Percentiles rank a stretch among this genome's conserved stretches.
Evolutionary conservation across 2,329 filamentous ascomycete genomes (phyloP).

Genomic region (Aspergillus sp.): DNA sequence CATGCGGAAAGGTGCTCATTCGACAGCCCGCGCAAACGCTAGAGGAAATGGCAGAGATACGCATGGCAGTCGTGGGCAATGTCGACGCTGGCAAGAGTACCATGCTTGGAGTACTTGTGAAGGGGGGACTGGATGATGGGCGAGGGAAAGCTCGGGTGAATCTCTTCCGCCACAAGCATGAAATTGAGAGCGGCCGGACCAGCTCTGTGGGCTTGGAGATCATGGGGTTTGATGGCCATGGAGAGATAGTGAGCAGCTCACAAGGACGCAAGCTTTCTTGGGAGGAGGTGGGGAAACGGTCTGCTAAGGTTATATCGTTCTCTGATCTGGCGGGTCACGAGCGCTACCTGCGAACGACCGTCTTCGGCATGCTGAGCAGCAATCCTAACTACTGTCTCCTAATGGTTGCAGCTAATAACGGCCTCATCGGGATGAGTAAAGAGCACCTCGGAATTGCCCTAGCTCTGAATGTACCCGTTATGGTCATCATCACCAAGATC

Average conservation of each 20-base stretch:
- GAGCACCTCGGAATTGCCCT: slow-evolving; percentile 95
- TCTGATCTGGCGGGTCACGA: slow-evolving; percentile 95
- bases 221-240: slow-evolving; percentile 89
- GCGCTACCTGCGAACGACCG: slow-evolving; percentile 89
- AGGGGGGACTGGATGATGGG: slow-evolving; percentile 92
- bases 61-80: slow-evolving; percentile 96
- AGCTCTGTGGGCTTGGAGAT: slow-evolving; percentile 99
- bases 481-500: slow-evolving; percentile 97
- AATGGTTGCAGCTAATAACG: slow-evolving; percentile 98
- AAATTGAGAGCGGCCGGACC: slow-evolving; percentile 91
- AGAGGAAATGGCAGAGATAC: slow-evolving; percentile 89
- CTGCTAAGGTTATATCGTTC: slow-evolving; percentile 94
- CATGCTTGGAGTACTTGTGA: slow-evolving; percentile 91
- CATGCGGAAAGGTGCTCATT: slow-evolving; percentile 83
- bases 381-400: slow-evolving; percentile 96
- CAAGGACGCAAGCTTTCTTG: slow-evolving; percentile 87
- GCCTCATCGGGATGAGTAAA: slow-evolving; percentile 95
- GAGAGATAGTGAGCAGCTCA: slow-evolving; percentile 77
- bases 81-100: slow-evolving; percentile 97
- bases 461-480: slow-evolving; percentile 92
- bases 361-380: slow-evolving; percentile 90
- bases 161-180: slow-evolving; percentile 95
- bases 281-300: slow-evolving; percentile 95
- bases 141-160: slow-evolving; percentile 91
- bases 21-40: slow-evolving; percentile 70